These are phyloP conservation scores for thale cress (Arabidopsis thaliana) DNA, from an alignment of 345 rosid genomes.

Conservation along the genomic window DNA sequence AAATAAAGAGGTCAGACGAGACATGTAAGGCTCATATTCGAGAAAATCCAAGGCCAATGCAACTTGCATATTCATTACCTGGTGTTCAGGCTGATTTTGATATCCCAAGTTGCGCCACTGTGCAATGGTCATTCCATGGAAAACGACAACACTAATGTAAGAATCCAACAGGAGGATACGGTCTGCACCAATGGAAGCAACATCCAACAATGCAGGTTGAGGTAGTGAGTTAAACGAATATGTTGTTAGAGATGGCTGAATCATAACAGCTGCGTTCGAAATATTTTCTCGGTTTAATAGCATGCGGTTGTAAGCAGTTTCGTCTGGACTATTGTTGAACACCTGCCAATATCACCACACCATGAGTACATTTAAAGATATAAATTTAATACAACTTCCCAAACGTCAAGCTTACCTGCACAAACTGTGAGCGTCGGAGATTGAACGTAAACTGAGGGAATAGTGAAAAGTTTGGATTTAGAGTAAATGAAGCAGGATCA, in stretches of 20 bases:
- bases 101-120: constrained; percentile 99
- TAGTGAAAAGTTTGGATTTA: constrained; percentile 89
- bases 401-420: constrained; percentile 64
- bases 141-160: constrained; percentile 88
- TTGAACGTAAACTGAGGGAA: constrained; percentile 99
- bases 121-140: constrained; percentile 99
- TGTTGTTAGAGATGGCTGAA: constrained; percentile 91
- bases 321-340: constrained; percentile 52
- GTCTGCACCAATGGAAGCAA: constrained; percentile 92
- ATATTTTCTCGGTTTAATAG: constrained; percentile 44
- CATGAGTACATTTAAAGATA: constrained; percentile 11
- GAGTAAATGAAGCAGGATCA: constrained; percentile 93
- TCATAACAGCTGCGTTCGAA: constrained; percentile 54
- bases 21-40: constrained; percentile 24
- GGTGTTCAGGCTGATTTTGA: constrained; percentile 92
- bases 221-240: constrained; percentile 88
- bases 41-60: background rate
- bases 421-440: constrained; percentile 96
- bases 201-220: constrained; percentile 92
- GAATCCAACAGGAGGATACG: constrained; percentile 93
- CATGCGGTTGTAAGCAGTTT: constrained; percentile 48
- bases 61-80: constrained; percentile 52
- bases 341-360: constrained; percentile 45
- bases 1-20: constrained; percentile 20
- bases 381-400: constrained; percentile 5